phyloP scores from a whole-genome alignment of 371 early-diverging fungal species.

The Basidiobolus meristosporus region DNA sequence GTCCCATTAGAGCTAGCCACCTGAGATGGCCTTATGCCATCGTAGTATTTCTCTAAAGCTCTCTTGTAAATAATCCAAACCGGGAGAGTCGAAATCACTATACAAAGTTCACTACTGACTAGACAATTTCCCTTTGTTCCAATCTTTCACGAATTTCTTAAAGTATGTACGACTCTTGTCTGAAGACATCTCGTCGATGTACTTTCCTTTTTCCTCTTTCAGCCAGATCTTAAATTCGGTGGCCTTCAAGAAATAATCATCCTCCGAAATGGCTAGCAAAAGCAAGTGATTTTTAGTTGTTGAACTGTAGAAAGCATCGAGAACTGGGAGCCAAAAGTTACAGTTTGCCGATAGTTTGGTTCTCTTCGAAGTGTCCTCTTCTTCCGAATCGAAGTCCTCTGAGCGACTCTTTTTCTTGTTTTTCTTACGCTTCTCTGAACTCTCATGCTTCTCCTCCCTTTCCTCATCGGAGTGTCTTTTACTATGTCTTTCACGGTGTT shows the following conservation, averaged over 20 bases:
- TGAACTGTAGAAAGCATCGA: not conserved
- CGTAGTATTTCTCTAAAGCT: slow-evolving; percentile 34
- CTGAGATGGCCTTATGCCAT: slow-evolving; percentile 40
- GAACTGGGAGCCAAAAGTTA: too few relatives aligned
- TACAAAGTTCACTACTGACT: slow-evolving; percentile 10
- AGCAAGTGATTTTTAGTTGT: not conserved
- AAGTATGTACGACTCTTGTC: slow-evolving; percentile 51
- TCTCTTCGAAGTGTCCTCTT: too few relatives aligned
- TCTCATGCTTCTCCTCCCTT: too few relatives aligned
- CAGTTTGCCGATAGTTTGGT: too few relatives aligned
- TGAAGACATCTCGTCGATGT: slow-evolving; percentile 49
- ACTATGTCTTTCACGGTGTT: too few relatives aligned
- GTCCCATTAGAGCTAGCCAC: slow-evolving; percentile 36
- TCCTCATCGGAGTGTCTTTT: too few relatives aligned
- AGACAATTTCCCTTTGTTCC: slow-evolving; percentile 45
- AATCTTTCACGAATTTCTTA: slow-evolving; percentile 51
- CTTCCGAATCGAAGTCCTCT: too few relatives aligned
- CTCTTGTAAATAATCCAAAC: not conserved
- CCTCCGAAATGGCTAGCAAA: slow-evolving; percentile 21
- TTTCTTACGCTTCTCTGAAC: too few relatives aligned
- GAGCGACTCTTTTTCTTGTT: too few relatives aligned
- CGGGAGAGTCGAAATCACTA: not conserved
- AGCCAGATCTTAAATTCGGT: slow-evolving; percentile 73
- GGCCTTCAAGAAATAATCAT: slow-evolving; percentile 57
- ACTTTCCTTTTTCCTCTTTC: slow-evolving; percentile 40